Conservation (phyloP, 2,329 filamentous ascomycete species). For the Madurella mycetomatis region DNA sequence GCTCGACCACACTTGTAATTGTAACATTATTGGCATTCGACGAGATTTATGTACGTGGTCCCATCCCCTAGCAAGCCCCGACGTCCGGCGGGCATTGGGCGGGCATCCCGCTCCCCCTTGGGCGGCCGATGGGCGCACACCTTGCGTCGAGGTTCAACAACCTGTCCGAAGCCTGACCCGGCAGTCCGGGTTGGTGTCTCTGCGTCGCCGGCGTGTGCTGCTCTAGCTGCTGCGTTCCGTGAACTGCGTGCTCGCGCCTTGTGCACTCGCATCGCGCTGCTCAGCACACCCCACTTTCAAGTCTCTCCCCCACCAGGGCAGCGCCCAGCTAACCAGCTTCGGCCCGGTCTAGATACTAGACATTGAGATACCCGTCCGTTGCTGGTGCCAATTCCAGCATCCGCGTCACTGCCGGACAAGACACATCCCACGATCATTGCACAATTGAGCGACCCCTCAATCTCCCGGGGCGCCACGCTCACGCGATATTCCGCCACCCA, state of each 20-base stretch:
- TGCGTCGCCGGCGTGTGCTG: neutral
- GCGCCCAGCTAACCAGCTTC: constrained; percentile 14
- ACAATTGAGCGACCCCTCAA: neutral
- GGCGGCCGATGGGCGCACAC: neutral
- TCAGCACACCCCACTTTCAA: constrained; percentile 8
- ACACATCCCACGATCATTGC: constrained; percentile 3
- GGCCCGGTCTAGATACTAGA: constrained; percentile 21
- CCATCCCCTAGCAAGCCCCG: neutral
- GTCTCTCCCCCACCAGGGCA: neutral
- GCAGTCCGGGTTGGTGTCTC: neutral
- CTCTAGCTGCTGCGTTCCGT: neutral
- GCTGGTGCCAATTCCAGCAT: constrained; percentile 10
- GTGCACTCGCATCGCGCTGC: neutral
- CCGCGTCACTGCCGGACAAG: constrained; percentile 11
- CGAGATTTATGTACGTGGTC: constrained; percentile 24
- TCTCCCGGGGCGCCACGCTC: neutral
- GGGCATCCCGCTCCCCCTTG: constrained; percentile 4
- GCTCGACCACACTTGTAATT: constrained; percentile 19
- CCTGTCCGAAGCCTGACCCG: neutral
- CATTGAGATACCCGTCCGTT: constrained; percentile 26
- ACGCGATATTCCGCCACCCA: neutral
- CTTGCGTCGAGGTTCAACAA: neutral
- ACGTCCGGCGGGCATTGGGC: neutral
- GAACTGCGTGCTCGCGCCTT: neutral
- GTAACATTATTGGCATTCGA: constrained; percentile 26